Base-by-base conservation (phyloP, 768 basidiomycete species). In the Podaxis sp. region DNA sequence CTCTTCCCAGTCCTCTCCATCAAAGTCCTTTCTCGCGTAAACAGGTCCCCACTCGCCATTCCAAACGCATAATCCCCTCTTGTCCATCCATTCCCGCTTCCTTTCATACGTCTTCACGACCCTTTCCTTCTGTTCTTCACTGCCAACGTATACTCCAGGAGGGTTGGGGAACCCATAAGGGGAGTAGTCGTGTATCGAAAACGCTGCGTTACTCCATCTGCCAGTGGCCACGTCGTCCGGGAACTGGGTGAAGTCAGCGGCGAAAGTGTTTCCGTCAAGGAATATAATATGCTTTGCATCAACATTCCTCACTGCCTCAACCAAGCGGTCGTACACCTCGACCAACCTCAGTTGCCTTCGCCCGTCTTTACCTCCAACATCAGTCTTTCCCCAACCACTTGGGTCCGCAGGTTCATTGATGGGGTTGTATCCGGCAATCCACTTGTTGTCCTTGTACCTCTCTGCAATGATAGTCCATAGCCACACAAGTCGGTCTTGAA, bases 21-120 rank as follows among this genome's bases (percentile, higher is more conserved):
- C 84, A 61, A 81, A 85, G 52, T 86, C 79, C 70, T 73, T 73
- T 63, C 88, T 76, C 1, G 87, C 88, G 67, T 93, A 93, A 15
- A 93, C 90, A 1, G 91, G 90, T 6, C 92, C 92, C 82, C 88
- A 93, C 73, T 91, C 91, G 5, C 92, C 91, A 67, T 91, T 89
- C 89, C 87, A 87, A n/a, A 89, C 87, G 59, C 86, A 87, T 27
- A 88, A 73, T 0, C 81, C 80, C 15, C 77, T 76, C 67, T 83
- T 75, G 65, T 89, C 85, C 85, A 90, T 89, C 87, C 88, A 93
- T 64, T 84, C 79, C 47, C 88, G 77, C 74, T 93, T 93, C 73
- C 84, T 82, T 68, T 85, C 79, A 67, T 88, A 92, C 56, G 82
- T 85, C 61, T 79, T 75, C 64, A 71, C 70, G 65, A 91, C 59